Evolutionary conservation across 306 rosid genomes (phyloP).

Genomic region (Cajanus cajan): DNA sequence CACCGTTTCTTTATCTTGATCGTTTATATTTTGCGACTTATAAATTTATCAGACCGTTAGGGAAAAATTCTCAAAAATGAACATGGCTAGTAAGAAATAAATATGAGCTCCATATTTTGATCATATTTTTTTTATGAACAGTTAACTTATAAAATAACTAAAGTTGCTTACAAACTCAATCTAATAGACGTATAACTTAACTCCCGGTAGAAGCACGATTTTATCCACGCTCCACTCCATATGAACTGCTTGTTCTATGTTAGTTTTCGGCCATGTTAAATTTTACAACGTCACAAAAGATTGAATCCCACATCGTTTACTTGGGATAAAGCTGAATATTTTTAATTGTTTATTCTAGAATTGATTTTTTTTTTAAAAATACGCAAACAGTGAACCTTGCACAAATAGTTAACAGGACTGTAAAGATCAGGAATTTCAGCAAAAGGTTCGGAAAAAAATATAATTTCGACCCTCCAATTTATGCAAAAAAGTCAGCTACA

Average conservation of each 20-base stretch:
- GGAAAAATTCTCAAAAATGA: too few relatives aligned
- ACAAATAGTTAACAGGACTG: background rate
- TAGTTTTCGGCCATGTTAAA: background rate
- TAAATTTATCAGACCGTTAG: too few relatives aligned
- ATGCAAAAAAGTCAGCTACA: background rate
- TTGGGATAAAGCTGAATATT: background rate
- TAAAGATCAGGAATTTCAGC: background rate
- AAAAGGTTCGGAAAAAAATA: background rate
- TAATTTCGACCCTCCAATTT: background rate
- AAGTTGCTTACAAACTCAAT: too few relatives aligned
- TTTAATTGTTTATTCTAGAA: background rate
- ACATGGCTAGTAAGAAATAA: too few relatives aligned
- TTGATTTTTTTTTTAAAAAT: background rate
- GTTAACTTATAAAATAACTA: too few relatives aligned
- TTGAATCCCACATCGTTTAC: background rate
- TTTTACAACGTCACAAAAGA: background rate
- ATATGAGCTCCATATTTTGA: too few relatives aligned
- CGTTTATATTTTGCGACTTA: too few relatives aligned
- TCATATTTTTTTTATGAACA: too few relatives aligned
- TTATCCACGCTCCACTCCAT: background rate
- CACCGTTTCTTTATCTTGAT: too few relatives aligned
- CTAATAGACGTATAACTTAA: background rate
- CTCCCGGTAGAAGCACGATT: background rate
- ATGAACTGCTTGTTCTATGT: background rate
- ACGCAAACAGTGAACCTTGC: background rate